Conservation (phyloP, 257 asterid species). For the Haberlea rhodopensis region DNA sequence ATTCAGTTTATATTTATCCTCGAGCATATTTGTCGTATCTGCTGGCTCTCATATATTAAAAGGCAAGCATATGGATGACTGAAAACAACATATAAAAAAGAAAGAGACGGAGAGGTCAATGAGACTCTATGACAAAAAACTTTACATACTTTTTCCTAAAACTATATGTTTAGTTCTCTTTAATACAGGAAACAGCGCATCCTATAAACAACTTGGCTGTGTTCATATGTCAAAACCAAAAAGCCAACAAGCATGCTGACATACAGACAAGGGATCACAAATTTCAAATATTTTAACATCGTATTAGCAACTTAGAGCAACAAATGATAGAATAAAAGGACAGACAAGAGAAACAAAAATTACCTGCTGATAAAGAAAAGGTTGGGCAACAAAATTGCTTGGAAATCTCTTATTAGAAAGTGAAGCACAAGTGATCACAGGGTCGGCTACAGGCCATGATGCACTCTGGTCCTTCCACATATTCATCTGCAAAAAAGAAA, state of each 20-base stretch:
- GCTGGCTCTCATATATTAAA: slow-evolving; percentile 4
- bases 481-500: slow-evolving; percentile 43
- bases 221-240: not conserved
- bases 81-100: slow-evolving; percentile 14
- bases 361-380: slow-evolving; percentile 79
- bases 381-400: slow-evolving; percentile 93
- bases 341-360: not conserved
- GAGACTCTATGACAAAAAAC: slow-evolving; percentile 6
- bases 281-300: not conserved
- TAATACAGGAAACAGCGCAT: not conserved
- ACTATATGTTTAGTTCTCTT: slow-evolving; percentile 11
- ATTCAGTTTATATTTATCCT: slow-evolving; percentile 7
- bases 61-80: slow-evolving; percentile 28
- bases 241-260: not conserved
- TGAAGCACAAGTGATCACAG: slow-evolving; percentile 86
- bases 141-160: slow-evolving; percentile 8
- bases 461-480: slow-evolving; percentile 63
- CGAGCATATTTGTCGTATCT: not conserved
- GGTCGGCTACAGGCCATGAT: slow-evolving; percentile 97
- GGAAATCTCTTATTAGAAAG: slow-evolving; percentile 83
- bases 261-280: not conserved
- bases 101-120: slow-evolving; percentile 17
- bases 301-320: not conserved
- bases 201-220: not conserved
- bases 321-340: not conserved